Percentiles rank a stretch among this genome's conserved stretches.
phyloP scores from a whole-genome alignment of 2,329 filamentous ascomycete species.

The Epichloe sp. region DNA sequence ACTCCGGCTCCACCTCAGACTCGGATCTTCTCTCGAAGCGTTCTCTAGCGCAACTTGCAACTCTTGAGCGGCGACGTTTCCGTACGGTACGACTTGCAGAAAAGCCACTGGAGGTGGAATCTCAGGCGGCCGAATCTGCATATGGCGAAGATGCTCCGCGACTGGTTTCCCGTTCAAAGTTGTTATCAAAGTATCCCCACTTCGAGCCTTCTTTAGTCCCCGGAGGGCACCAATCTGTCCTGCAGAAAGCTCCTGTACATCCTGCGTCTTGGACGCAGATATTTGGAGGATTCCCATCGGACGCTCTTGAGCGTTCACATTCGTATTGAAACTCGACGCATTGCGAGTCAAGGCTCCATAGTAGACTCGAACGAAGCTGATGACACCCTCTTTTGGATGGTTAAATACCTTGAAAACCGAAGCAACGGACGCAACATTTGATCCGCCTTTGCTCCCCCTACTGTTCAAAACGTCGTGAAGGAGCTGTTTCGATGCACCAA shows the following conservation, averaged over 20 bases:
- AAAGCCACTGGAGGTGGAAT: conserved; percentile 94
- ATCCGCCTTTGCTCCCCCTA: conserved; percentile 23
- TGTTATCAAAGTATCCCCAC: conserved; percentile 79
- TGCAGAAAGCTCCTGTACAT: conserved; percentile 64
- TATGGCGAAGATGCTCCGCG: conserved; percentile 52
- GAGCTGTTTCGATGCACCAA: conserved; percentile 39
- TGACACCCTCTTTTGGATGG: conserved; percentile 69
- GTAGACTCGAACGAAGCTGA: conserved; percentile 89
- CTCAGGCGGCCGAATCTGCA: conserved; percentile 77
- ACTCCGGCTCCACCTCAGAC: conserved; percentile 70
- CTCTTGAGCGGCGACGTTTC: conserved; percentile 65
- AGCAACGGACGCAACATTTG: conserved; percentile 34
- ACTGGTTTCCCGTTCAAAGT: conserved; percentile 51
- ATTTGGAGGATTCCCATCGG: conserved; percentile 76
- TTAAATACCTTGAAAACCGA: conserved; percentile 93
- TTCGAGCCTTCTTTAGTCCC: conserved; percentile 81
- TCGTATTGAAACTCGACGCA: conserved; percentile 73
- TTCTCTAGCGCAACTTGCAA: conserved; percentile 65
- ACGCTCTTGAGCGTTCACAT: conserved; percentile 63
- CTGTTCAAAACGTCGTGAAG: conserved; percentile 25
- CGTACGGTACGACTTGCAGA: conserved; percentile 75
- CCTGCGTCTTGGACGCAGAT: conserved; percentile 76
- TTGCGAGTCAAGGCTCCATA: conserved; percentile 67
- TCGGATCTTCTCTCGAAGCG: conserved; percentile 83
- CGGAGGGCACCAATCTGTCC: conserved; percentile 92